Evolutionary conservation across 2,329 filamentous ascomycete genomes (phyloP).

Genomic region (Pyrenophora seminiperda): DNA sequence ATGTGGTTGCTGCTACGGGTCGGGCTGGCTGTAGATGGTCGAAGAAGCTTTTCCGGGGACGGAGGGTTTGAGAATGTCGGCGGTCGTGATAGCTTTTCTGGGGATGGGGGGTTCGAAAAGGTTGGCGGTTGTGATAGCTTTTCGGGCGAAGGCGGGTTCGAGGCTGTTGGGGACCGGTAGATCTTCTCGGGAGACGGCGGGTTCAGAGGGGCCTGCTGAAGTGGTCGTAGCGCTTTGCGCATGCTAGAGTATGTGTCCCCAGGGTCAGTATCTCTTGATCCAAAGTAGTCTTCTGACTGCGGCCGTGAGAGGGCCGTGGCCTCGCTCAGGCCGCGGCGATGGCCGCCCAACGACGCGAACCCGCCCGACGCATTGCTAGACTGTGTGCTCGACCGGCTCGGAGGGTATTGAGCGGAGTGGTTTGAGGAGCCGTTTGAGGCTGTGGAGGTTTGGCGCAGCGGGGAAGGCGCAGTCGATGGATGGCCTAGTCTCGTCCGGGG

Average conservation of each 20-base stretch:
- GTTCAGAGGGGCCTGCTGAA: slow-evolving; percentile 40
- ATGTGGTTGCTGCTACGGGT: slow-evolving; percentile 32
- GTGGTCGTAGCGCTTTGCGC: slow-evolving; percentile 74
- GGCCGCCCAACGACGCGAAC: slow-evolving; percentile 51
- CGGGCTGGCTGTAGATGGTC: slow-evolving; percentile 19
- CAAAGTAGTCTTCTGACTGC: slow-evolving; percentile 55
- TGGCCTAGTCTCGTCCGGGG: slow-evolving; percentile 50
- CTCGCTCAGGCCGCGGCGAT: slow-evolving; percentile 80
- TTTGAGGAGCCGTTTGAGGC: slow-evolving; percentile 73
- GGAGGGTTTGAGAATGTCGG: slow-evolving; percentile 11
- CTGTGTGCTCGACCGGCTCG: slow-evolving; percentile 69
- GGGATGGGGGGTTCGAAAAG: slow-evolving; percentile 3
- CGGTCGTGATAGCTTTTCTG: slow-evolving; percentile 34
- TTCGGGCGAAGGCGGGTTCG: slow-evolving; percentile 8
- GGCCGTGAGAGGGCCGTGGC: slow-evolving; percentile 61
- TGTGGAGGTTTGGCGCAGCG: slow-evolving; percentile 68
- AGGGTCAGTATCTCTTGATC: slow-evolving; percentile 53
- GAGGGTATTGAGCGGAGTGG: slow-evolving; percentile 64
- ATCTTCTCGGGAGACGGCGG: slow-evolving; percentile 33
- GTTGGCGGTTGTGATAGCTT: slow-evolving; percentile 7
- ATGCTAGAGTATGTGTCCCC: slow-evolving; percentile 72
- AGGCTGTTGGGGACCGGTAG: background rate
- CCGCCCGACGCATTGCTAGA: slow-evolving; percentile 74
- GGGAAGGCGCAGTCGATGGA: slow-evolving; percentile 51
- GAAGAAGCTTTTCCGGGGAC: slow-evolving; percentile 32